Evolutionary conservation across 2,329 filamentous ascomycete genomes (phyloP).

Genomic region (Colletotrichum paranaense): DNA sequence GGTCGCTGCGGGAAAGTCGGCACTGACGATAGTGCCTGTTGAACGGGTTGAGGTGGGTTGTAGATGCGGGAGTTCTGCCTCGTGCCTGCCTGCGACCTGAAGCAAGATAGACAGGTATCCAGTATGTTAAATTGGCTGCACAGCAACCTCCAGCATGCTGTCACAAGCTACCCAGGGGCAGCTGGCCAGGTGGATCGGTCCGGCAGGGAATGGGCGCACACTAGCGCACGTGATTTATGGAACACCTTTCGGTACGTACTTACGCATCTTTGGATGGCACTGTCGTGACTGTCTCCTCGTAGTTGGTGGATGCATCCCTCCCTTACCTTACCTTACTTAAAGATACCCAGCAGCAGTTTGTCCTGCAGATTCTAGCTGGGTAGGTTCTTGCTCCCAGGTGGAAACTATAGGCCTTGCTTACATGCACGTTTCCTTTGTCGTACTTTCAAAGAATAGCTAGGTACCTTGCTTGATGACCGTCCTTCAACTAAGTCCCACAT

Average conservation of each 20-base stretch:
- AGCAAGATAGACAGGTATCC: slow-evolving; percentile 32
- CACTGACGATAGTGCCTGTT: background rate
- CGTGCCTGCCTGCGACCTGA: slow-evolving; percentile 20
- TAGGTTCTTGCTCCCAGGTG: background rate
- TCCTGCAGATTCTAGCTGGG: background rate
- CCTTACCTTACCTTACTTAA: background rate
- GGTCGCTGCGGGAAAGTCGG: background rate
- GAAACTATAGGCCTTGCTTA: background rate
- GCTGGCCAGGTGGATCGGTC: slow-evolving; percentile 4
- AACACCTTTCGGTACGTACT: background rate
- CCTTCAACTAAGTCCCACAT: background rate
- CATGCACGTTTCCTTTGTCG: background rate
- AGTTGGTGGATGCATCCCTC: background rate
- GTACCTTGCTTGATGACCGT: background rate
- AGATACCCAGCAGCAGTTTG: background rate
- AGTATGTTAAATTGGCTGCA: slow-evolving; percentile 30
- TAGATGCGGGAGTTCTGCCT: slow-evolving; percentile 24
- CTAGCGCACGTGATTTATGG: slow-evolving; percentile 9
- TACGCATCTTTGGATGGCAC: background rate
- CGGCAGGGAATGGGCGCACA: background rate
- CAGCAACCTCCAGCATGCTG: slow-evolving; percentile 20
- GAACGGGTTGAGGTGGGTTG: slow-evolving; percentile 7
- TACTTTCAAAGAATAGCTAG: background rate
- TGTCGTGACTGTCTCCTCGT: background rate
- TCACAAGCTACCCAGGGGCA: slow-evolving; percentile 28